Evolutionary conservation across 192 early-diverging fungal species (phyloP), one percentile per base, ranked within the genome.

Genomic region (Coemansia sp.): DNA sequence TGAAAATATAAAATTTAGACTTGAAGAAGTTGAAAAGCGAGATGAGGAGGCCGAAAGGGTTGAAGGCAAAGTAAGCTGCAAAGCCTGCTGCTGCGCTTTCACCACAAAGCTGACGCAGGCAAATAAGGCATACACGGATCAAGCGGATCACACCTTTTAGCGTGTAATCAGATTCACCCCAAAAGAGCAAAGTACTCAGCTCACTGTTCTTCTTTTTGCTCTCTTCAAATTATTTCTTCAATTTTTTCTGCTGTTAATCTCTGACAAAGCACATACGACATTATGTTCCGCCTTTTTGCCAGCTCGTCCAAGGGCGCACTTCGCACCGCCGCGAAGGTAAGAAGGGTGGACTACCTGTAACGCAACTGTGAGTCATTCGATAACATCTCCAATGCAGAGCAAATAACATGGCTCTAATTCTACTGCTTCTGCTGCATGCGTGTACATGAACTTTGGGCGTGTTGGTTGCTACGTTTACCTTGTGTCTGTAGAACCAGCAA

Each of bases 271-370:
- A 71, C 45, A 8, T 50, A 32, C 53, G 32, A 51, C 55, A 53
- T 12, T 25, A 83, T 83, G 80, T 83, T 83, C 69, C 80, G 80
- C 31, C 75, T 77, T 58, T 77, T 83, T 53, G 80, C 80, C 62
- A 75, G 68, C 63, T 72, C 75, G 50, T 77, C 80, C 75, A 83
- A 77, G 73, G 59, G 69, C 64, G 73, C 65, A 45, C 71, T 83
- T 23, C 80, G 80, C 69, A 50, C 73, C 25, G 66, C 72, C 63
- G 63, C 75, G 45, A 83, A 74, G 80, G 80, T 82, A 77, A 69
- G 66, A 3, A 45, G 17, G 12, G 21, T 17, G 39, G 62, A 15
- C 23, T 6, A 2, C 42, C 59, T 41, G 7, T 34, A 25, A 17
- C n/a, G 36, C 62, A 60, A 11, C 29, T 37, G 59, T 41, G 21